phyloP scores from a whole-genome alignment of 169 alveolate species.

The Eimeria tenella region DNA sequence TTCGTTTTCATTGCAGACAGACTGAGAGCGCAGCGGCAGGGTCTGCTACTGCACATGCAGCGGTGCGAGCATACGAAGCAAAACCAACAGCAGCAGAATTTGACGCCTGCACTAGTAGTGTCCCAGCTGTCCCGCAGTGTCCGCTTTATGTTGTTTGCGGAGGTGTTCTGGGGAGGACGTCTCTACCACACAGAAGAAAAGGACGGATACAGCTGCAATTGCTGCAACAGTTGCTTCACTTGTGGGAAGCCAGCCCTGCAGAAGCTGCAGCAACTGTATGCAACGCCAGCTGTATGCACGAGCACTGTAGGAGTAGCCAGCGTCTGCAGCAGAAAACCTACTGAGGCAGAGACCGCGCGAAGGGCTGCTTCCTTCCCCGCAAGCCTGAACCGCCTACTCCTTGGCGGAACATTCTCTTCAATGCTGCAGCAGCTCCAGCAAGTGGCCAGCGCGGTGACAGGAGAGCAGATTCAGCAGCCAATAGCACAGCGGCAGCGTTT shows the following conservation, averaged over 20 bases:
- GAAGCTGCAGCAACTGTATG: slow-evolving; percentile 25
- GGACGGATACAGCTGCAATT: neutral
- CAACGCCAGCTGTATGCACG: neutral
- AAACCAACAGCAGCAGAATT: neutral
- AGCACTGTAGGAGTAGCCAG: neutral
- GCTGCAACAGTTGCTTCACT: neutral
- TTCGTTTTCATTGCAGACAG: neutral
- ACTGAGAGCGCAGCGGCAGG: neutral
- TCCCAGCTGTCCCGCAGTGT: neutral
- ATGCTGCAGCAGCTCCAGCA: slow-evolving; percentile 22
- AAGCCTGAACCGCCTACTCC: neutral
- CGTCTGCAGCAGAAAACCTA: neutral
- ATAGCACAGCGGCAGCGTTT: neutral
- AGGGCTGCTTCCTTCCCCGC: neutral
- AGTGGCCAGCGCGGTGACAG: too few species aligned
- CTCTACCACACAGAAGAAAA: neutral
- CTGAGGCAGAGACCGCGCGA: too few species aligned
- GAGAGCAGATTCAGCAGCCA: neutral
- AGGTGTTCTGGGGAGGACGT: neutral
- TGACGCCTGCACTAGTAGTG: neutral
- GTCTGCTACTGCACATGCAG: neutral
- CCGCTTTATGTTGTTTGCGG: neutral
- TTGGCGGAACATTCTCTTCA: neutral
- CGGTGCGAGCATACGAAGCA: neutral
- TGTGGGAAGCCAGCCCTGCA: neutral